Evolutionary conservation across 805 yeast species (phyloP).

Genomic region (Candida krabiensis): DNA sequence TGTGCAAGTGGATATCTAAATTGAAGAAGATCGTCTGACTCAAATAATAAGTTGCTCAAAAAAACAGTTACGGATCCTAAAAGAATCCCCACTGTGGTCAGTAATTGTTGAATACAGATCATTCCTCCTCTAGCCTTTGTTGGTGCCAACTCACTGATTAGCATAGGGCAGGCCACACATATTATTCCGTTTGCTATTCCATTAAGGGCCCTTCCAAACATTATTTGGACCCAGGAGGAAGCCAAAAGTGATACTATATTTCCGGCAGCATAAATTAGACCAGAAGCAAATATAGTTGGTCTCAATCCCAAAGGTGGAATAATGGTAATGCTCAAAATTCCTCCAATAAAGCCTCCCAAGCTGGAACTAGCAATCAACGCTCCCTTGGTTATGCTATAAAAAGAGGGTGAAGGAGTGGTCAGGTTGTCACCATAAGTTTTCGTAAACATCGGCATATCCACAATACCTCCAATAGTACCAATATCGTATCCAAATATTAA

Average conservation of each 20-base stretch:
- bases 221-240: conserved; percentile 23
- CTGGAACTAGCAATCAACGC: conserved; percentile 30
- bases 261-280: conserved; percentile 22
- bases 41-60: conserved; percentile 12
- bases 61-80: conserved; percentile 29
- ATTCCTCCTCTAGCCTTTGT: conserved; percentile 29
- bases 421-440: conserved; percentile 24
- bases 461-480: conserved; percentile 36
- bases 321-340: conserved; percentile 25
- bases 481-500: conserved; percentile 37
- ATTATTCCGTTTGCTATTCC: conserved; percentile 34
- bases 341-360: conserved; percentile 34
- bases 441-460: conserved; percentile 30
- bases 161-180: conserved; percentile 36
- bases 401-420: conserved; percentile 2
- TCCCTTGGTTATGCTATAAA: conserved; percentile 30
- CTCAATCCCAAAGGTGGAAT: conserved; percentile 29
- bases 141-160: conserved; percentile 37
- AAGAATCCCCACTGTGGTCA: conserved; percentile 35
- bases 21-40: conserved; percentile 16
- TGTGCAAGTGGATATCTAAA: conserved; percentile 23
- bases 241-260: conserved; percentile 20
- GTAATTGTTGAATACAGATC: conserved; percentile 33
- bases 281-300: conserved; percentile 22
- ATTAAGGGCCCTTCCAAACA: conserved; percentile 30